Evolutionary conservation across 495 filamentous ascomycete species (phyloP).

Genomic region (Hypomontagnella monticulosa): DNA sequence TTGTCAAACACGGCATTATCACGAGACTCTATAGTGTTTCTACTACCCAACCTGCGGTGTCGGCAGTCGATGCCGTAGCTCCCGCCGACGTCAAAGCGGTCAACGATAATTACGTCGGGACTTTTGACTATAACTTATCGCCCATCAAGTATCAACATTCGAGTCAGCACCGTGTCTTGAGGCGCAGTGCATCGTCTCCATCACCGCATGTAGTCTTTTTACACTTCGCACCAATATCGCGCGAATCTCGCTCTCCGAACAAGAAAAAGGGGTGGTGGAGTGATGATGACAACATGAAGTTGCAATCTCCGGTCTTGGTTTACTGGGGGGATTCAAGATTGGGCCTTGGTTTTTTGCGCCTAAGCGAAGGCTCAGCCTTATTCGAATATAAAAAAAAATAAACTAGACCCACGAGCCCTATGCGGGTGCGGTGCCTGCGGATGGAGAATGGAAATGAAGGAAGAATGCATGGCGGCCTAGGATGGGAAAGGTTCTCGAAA

Average conservation of each 20-base stretch:
- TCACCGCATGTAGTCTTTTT: too few species aligned
- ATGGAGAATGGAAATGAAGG: not conserved
- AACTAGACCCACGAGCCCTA: not conserved
- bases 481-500: constrained; percentile 3
- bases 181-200: too few species aligned
- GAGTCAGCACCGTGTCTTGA: too few species aligned
- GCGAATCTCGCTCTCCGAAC: not conserved
- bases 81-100: constrained; percentile 9
- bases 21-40: constrained; percentile 8
- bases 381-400: not conserved
- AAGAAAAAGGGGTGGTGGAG: constrained; percentile 1
- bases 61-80: constrained; percentile 21
- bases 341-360: constrained; percentile 5
- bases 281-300: constrained; percentile 21
- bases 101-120: not conserved
- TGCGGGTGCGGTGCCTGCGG: not conserved
- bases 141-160: too few species aligned
- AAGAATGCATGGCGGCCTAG: constrained; percentile 8
- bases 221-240: too few species aligned
- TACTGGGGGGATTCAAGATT: not conserved
- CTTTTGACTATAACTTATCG: too few species aligned
- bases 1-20: constrained; percentile 4
- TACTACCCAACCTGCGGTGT: not conserved
- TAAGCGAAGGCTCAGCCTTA: constrained; percentile 29
- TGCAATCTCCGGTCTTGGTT: constrained; percentile 16